Base-by-base conservation (phyloP, 2,329 filamentous ascomycete genomes). In the Colletotrichum destructivum region DNA sequence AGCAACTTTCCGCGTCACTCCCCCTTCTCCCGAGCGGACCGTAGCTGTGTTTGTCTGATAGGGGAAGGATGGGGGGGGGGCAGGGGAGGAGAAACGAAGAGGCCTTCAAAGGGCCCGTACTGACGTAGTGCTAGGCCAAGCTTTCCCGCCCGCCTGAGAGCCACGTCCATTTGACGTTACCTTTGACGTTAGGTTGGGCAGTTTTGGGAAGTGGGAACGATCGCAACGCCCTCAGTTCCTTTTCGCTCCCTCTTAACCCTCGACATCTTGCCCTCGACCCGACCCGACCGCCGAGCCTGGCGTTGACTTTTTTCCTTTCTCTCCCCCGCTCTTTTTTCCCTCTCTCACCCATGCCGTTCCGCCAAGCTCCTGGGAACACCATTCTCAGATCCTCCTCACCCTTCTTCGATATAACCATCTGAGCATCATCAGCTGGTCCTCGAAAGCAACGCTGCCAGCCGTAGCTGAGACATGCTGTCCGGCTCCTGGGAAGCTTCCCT, bases 111-210 rank as follows among this genome's bases (percentile, higher is more conserved):
- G 40, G 46, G 31, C n/a, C 56, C 44, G 31, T 62, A 47, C 68
- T 71, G 68, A 67, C 68, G 68, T 71, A 71, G 63, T 56, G 42
- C 55, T 26, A 49, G 56, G 35, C 21, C 55, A 71, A 67, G 56
- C 63, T 70, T 54, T 23, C 21, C 13, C 13, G 42, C 35, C 31
- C 2, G 26, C 31, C 31, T 9, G 51, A 18, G 21, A 56, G 49
- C 42, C 44, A 21, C 21, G 26, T 23, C 15, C 11, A 13, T 44
- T 65, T 62, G 59, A 65, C 18, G 35, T 54, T 31, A 31, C 31
- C 31, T 31, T 35, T 9, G 31, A 35, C 31, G 31, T 35, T 11
- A 9, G 8, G 31, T 35, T 9, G 31, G 31, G 31, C 31, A 35
- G 31, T 9, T 35, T 35, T 35, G 31, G 31, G 31, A 54, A 46